These are phyloP conservation scores for Phellopilus nigrolimitatus DNA, from an alignment of 1,284 basidiomycete species.

Conservation along the genomic window DNA sequence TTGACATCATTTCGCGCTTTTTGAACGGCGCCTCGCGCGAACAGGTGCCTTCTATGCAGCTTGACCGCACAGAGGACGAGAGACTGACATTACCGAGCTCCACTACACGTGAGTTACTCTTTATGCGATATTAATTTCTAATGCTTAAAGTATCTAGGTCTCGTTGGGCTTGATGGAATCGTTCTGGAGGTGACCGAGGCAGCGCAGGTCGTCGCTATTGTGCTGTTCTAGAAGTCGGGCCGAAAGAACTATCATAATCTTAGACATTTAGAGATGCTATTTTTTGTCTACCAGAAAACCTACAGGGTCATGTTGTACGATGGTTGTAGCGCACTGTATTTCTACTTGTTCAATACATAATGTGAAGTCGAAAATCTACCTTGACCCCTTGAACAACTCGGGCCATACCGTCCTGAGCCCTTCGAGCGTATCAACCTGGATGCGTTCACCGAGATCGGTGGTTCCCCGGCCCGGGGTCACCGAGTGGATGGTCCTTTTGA, in stretches of 20 bases:
- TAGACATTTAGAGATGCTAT: no score
- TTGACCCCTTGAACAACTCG: constrained; percentile 49
- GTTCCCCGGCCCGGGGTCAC: constrained; percentile 29
- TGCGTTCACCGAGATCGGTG: constrained; percentile 29
- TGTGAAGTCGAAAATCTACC: not conserved
- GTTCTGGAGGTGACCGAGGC: constrained; percentile 76
- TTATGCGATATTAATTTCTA: constrained; percentile 16
- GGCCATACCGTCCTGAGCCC: constrained; percentile 65
- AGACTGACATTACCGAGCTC: constrained; percentile 64
- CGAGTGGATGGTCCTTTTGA: constrained; percentile 45
- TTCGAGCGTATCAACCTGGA: constrained; percentile 50
- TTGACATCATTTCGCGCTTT: constrained; percentile 72
- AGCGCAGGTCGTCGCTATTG: constrained; percentile 71
- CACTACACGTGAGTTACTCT: constrained; percentile 62
- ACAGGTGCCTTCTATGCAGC: constrained; percentile 73
- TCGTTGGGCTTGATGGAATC: constrained; percentile 79
- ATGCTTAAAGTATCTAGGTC: constrained; percentile 36
- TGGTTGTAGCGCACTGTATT: not conserved
- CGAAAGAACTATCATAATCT: not conserved
- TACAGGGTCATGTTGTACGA: not conserved
- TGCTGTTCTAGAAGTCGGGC: constrained; percentile 49
- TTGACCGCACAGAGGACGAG: constrained; percentile 83
- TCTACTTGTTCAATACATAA: not conserved
- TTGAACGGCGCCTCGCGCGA: constrained; percentile 52
- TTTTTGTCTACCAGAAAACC: not conserved